Percentiles rank a stretch among this genome's conserved stretches.
Conservation (phyloP, 1,284 basidiomycete species). For the Heliocybe sulcata region DNA sequence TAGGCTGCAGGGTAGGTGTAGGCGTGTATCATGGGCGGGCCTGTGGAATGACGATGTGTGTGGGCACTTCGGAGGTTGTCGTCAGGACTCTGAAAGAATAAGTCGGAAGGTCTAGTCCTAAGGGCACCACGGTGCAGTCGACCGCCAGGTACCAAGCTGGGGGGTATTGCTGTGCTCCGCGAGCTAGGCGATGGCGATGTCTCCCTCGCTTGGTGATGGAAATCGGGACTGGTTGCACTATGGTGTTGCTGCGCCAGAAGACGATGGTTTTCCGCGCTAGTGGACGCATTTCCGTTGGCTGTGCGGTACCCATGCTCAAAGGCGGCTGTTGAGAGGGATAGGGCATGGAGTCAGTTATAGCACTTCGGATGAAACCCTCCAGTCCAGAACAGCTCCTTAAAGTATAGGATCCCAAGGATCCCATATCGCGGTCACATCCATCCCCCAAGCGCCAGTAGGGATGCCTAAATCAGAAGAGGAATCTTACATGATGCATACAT, state of each 20-base stretch:
- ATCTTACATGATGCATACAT: not conserved
- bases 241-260: not conserved
- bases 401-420: not conserved
- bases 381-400: not conserved
- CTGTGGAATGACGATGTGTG: not conserved
- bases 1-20: not conserved
- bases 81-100: conserved; percentile 7
- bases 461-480: not conserved
- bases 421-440: too few relatives aligned
- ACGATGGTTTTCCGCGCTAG: not conserved
- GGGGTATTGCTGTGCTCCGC: not conserved
- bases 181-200: not conserved
- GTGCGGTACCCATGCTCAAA: not conserved
- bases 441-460: not conserved
- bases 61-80: not conserved
- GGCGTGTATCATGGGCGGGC: not conserved
- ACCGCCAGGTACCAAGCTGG: not conserved
- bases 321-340: not conserved
- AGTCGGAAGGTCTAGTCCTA: conserved; percentile 4
- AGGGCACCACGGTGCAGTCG: not conserved
- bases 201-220: not conserved
- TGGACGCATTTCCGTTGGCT: not conserved
- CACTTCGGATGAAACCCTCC: not conserved
- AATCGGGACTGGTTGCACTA: not conserved
- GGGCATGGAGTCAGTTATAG: not conserved